Evolutionary conservation across 441 rosid species (phyloP).

Genomic region (Euphorbia schlechtendalii): DNA sequence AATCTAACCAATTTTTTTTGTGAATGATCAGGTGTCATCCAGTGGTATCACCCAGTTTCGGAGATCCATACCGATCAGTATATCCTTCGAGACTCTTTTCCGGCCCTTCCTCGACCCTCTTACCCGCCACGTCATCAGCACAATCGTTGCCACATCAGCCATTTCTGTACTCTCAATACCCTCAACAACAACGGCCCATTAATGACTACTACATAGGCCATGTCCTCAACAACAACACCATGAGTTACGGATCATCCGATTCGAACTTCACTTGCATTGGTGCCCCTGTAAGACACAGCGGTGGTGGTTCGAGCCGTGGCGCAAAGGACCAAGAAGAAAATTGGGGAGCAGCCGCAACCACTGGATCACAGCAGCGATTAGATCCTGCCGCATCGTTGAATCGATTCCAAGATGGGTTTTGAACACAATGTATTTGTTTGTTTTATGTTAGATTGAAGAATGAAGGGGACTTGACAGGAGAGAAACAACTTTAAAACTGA

Average conservation of each 20-base stretch:
- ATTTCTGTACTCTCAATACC: slow-evolving; percentile 36
- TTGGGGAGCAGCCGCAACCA: too few relatives aligned
- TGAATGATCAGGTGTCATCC: slow-evolving; percentile 39
- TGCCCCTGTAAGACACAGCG: slow-evolving; percentile 65
- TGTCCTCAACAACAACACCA: slow-evolving; percentile 34
- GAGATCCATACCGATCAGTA: slow-evolving; percentile 55
- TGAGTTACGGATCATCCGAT: slow-evolving; percentile 26
- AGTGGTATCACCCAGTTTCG: slow-evolving; percentile 27
- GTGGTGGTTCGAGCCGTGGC: slow-evolving; percentile 32
- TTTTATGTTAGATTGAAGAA: too few relatives aligned
- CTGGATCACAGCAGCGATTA: too few relatives aligned
- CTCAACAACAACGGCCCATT: slow-evolving; percentile 28
- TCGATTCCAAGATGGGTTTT: slow-evolving; percentile 52
- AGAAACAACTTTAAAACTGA: too few relatives aligned
- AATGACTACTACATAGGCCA: slow-evolving; percentile 57
- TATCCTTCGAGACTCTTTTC: too few relatives aligned
- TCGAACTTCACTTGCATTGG: slow-evolving; percentile 68
- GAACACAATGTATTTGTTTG: not conserved
- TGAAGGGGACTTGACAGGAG: too few relatives aligned
- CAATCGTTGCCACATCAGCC: slow-evolving; percentile 27
- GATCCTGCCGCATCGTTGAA: slow-evolving; percentile 35
- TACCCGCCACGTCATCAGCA: slow-evolving; percentile 29
- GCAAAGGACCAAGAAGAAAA: too few relatives aligned
- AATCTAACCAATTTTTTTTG: too few relatives aligned
- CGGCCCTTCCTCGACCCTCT: too few relatives aligned